Base-by-base conservation (phyloP, 1,284 basidiomycete species). In the Boletus hoseneyae region DNA sequence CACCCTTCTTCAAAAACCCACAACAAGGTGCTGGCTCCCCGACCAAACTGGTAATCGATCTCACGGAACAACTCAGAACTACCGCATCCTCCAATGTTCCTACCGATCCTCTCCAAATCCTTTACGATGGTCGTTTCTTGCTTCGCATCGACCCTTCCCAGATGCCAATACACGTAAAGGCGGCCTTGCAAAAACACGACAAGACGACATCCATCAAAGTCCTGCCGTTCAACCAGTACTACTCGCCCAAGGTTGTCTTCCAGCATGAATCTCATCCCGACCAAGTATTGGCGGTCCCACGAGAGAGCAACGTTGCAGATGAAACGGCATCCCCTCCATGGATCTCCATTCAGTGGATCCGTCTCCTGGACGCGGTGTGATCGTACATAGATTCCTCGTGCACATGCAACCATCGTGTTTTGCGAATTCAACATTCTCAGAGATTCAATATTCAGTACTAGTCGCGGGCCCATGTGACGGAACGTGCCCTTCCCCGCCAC, bases 81-180 rank as follows among this genome's bases (percentile, higher is more conserved):
- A 37, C 47, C 44, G 12, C 33, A 12, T 37, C 38, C 38, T 50
- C 51, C 42, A 30, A 47, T 11, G 10, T 12, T n/a, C 46, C 43
- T 10, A 11, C 57, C 35, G 19, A 57, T 36, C 29, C 54, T 50
- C 35, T 74, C n/a, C 65, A 74, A n/a, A 45, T 79, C 16, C 65
- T 85, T 16, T 85, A 76, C 56, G 84, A 87, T 61, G 72, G 72
- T 55, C 79, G 85, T 8, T 87, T 82, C 60, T 57, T 77, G 3
- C 44, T 87, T 36, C 61, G 57, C 15, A 70, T 87, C 53, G 49
- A 75, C 51, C 58, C 78, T n/a, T 55, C 55, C 29, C 65, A 58
- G 38, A 71, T 80, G 23, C 78, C 80, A 4, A 21, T 33, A 0
- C n/a, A 56, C 11, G 18, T 57, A 2, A 56, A 41, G 27, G 47